Conservation (phyloP, 2,329 filamentous ascomycete genomes). For the Epichloe hybrida region DNA sequence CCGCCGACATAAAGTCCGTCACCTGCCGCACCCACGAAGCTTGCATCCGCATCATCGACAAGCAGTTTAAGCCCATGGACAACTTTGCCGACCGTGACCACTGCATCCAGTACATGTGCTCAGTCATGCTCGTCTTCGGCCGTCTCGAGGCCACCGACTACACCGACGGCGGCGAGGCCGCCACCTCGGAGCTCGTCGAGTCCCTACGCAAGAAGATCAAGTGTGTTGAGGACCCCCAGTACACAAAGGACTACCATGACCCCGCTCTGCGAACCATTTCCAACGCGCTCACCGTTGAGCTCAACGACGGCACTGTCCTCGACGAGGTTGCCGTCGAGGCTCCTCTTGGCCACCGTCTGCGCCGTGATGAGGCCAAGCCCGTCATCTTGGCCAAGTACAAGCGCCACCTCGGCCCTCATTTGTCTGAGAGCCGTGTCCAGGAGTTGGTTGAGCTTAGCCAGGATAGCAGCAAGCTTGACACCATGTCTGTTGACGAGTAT, state of each 20-base stretch:
- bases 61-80: conserved; percentile 99
- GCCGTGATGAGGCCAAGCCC: conserved; percentile 93
- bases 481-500: conserved; percentile 79
- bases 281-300: conserved; percentile 86
- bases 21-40: conserved; percentile 96
- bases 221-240: conserved; percentile 91
- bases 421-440: conserved; percentile 61
- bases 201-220: conserved; percentile 84
- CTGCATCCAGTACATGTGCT: conserved; percentile 99
- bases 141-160: conserved; percentile 91
- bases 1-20: conserved; percentile 83
- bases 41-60: conserved; percentile 98
- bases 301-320: conserved; percentile 86
- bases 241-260: conserved; percentile 92
- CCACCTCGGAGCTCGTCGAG: conserved; percentile 79
- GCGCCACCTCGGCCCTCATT: conserved; percentile 80
- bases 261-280: conserved; percentile 88
- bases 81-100: conserved; percentile 99
- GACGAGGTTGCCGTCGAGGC: conserved; percentile 89
- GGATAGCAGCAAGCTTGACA: conserved; percentile 62
- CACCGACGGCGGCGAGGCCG: conserved; percentile 81
- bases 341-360: conserved; percentile 79
- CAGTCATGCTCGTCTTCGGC: conserved; percentile 91
- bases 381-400: conserved; percentile 93
- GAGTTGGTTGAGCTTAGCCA: conserved; percentile 70